Evolutionary conservation across 331 rosid genomes (phyloP), one percentile per base, ranked within the genome.

Genomic region (Pyrus hybrid): DNA sequence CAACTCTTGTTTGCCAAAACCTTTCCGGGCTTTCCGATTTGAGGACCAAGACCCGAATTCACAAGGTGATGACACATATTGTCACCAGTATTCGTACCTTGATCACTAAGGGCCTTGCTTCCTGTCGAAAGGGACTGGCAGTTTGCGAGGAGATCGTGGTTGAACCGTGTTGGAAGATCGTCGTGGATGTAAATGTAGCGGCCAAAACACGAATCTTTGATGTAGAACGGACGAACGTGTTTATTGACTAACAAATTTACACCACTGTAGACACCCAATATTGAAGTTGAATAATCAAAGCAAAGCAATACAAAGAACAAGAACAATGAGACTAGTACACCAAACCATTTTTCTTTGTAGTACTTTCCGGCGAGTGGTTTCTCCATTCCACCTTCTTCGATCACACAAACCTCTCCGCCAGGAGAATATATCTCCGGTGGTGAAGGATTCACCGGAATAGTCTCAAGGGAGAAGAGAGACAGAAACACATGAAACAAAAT

Each of bases 51-150:
- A 25, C 97, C 97, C 13, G 5, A 60, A 75, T 89, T 91, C 30
- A 33, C 76, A 72, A 88, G 61, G 78, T 80, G 86, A 0, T 86
- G 93, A 74, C 97, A 91, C 93, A 91, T 85, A 80, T 91, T 83
- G 70, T 73, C 47, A 41, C 47, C 14, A 41, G 47, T 41, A 41
- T 41, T 41, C 82, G 87, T 7, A 88, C 80, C 68, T 12, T 18
- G 17, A 14, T 7, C 33, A 7, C 9, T 25, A 62, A 57, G 14
- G 21, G 33, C 4, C 67, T 62, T 62, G 67, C 37, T 62, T 6
- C 97, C 97, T 82, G 82, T 79, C 0, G 95, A 87, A 1, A 91
- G 88, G 21, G 70, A 49, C n/a, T 67, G 77, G 18, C 97, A 91
- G 41, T 89, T 81, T 7, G 80, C 26, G 49, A 86, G 74, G 41